A percentile compares a stretch with the other conserved stretches of the same genome.
phyloP scores from a whole-genome alignment of 441 rosid genomes.

The Daphne laureola region DNA sequence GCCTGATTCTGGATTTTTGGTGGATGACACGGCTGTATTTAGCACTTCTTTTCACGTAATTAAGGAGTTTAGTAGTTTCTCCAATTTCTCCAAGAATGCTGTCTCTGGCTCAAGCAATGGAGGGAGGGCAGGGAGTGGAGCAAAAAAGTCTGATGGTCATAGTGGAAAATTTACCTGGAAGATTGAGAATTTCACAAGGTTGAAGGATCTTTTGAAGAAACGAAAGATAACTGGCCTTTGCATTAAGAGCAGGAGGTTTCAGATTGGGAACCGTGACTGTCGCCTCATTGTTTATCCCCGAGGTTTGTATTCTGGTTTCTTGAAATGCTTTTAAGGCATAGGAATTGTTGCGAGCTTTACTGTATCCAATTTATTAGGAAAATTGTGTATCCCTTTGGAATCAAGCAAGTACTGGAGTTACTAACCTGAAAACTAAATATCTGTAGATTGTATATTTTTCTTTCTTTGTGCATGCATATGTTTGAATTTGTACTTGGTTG shows the following conservation, averaged over 20 bases:
- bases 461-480: not conserved
- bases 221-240: slow-evolving; percentile 97
- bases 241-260: slow-evolving; percentile 97
- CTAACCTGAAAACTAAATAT: not conserved
- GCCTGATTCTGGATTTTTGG: slow-evolving; percentile 63
- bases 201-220: slow-evolving; percentile 94
- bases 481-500: not conserved
- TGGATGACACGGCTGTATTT: slow-evolving; percentile 82
- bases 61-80: slow-evolving; percentile 78
- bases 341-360: too few species aligned
- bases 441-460: not conserved
- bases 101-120: slow-evolving; percentile 41
- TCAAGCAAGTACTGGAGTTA: not conserved
- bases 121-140: slow-evolving; percentile 58
- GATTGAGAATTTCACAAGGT: slow-evolving; percentile 87
- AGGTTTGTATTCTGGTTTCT: slow-evolving; percentile 41
- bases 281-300: slow-evolving; percentile 99
- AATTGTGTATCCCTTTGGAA: not conserved
- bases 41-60: slow-evolving; percentile 95
- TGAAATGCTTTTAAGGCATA: not conserved
- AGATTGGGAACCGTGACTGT: slow-evolving; percentile 96
- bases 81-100: slow-evolving; percentile 49
- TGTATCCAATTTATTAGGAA: too few species aligned
- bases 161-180: slow-evolving; percentile 88
- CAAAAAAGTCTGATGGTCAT: slow-evolving; percentile 89